Base-by-base conservation (phyloP, 305 asterid species). In the Galium porrigens region DNA sequence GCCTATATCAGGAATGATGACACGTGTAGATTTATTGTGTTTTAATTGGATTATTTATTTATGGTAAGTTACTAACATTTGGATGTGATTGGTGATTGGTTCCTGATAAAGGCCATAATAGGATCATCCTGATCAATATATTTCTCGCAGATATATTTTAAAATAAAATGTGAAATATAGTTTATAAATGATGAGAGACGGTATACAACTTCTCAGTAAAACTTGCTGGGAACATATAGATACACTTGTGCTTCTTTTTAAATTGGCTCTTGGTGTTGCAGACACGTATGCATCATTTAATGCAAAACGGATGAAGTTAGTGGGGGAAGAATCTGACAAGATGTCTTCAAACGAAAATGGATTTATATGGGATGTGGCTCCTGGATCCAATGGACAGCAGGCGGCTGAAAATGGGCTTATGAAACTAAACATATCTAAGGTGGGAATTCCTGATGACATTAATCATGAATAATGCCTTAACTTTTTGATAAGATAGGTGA, bases 291-390 rank as follows among this genome's bases (percentile, higher is more conserved):
- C 80, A 52, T 76, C 94, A 22, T 77, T 80, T 62, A 52, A 77
- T 36, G 78, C 76, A 41, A 81, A 83, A 68, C 86, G 73, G 54
- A 60, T 79, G 39, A 66, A 77, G 48, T 56, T 79, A 42, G 75
- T 63, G 74, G 87, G 77, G 65, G 80, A 74, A 62, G 84, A 84
- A 66, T 60, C 63, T 55, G 81, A 82, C 69, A 76, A 66, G 76
- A 64, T 63, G 73, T 37, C 72, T 44, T 56, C 72, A 10, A 84
- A 76, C 58, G 95, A 92, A 63, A 87, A 85, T 75, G 99, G 99
- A 62, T 84, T 89, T 77, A 73, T 92, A 63, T 87, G 83, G 88
- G 97, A 87, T 37, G 61, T 63, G 52, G 70, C 85, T 77, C 84
- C 89, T 42, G 84, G 64, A 61, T 74, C 85, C 58, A 88, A 82